Conservation (phyloP, 169 alveolate genomes). For the Cryptosporidium sp. region DNA sequence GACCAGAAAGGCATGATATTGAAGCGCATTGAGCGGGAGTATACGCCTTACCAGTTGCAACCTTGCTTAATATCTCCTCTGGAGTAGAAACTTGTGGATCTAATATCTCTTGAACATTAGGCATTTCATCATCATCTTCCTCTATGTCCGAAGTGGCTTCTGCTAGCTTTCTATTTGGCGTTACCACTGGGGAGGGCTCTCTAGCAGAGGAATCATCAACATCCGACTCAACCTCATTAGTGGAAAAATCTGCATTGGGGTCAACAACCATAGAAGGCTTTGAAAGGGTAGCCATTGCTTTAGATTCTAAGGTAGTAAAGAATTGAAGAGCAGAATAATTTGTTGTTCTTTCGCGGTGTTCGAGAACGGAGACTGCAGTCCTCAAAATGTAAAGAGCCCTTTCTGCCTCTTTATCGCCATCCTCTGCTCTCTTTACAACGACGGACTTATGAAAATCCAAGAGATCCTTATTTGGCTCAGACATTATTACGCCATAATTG, state of each 20-base stretch:
- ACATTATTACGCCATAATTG: conserved; percentile 53
- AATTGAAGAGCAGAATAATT: conserved; percentile 28
- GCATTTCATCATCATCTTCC: conserved; percentile 25
- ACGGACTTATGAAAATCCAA: conserved; percentile 18
- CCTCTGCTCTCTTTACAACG: conserved; percentile 51
- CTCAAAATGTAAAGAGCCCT: conserved; percentile 47
- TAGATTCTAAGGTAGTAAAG: conserved; percentile 13
- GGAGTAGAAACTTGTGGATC: conserved; percentile 21
- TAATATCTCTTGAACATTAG: not conserved
- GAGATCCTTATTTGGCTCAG: not conserved
- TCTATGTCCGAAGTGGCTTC: conserved; percentile 20
- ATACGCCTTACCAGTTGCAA: conserved; percentile 14
- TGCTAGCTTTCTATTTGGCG: conserved; percentile 37
- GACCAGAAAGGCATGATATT: conserved; percentile 28
- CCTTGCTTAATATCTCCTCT: conserved; percentile 14
- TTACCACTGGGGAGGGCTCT: conserved; percentile 1
- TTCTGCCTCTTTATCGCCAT: conserved; percentile 65
- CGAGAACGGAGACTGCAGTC: conserved; percentile 37
- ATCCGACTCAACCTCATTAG: conserved; percentile 8
- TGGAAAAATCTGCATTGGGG: conserved; percentile 37
- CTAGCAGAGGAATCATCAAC: conserved; percentile 22
- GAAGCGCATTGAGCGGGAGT: conserved; percentile 54
- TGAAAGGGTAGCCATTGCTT: conserved; percentile 21
- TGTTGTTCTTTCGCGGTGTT: conserved; percentile 47
- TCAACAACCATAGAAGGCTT: conserved; percentile 7